Percentiles rank a stretch among this genome's conserved stretches.
Evolutionary conservation across 768 basidiomycete genomes (phyloP).

Genomic region (Serendipita sp.): DNA sequence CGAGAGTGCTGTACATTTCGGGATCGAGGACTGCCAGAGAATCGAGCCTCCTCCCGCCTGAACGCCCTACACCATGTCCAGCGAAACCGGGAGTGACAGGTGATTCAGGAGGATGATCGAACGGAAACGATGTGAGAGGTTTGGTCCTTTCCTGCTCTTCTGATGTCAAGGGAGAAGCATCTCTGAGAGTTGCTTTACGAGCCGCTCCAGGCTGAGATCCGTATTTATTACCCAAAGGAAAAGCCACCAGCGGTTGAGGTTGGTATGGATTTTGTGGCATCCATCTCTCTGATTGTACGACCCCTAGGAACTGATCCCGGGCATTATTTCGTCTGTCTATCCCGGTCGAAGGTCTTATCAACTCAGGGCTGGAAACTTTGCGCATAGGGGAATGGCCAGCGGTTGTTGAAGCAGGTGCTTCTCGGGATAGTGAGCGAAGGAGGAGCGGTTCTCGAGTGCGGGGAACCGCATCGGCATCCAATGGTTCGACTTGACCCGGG

Average conservation of each 20-base stretch:
- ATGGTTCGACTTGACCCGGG: background rate
- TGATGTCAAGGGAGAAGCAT: background rate
- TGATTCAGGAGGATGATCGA: conserved; percentile 3
- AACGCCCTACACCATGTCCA: background rate
- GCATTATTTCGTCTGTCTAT: background rate
- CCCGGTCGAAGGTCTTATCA: background rate
- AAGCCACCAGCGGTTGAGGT: background rate
- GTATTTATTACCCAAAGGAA: background rate
- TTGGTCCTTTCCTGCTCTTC: background rate
- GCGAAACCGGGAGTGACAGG: background rate
- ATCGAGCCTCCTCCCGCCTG: background rate
- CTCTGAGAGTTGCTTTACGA: background rate
- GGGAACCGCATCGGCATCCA: background rate
- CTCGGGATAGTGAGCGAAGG: background rate
- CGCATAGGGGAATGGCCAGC: background rate
- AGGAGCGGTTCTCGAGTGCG: background rate
- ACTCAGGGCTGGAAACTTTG: background rate
- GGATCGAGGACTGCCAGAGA: background rate
- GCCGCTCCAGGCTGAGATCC: background rate
- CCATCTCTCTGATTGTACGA: too few species aligned
- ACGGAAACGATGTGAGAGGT: background rate
- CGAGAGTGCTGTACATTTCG: background rate
- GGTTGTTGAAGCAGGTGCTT: background rate
- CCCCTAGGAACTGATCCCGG: background rate
- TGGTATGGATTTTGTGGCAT: too few species aligned